Evolutionary conservation across 495 filamentous ascomycete species (phyloP), one percentile per base, ranked within the genome.

Genomic region (Penicillium cosmopolitanum): DNA sequence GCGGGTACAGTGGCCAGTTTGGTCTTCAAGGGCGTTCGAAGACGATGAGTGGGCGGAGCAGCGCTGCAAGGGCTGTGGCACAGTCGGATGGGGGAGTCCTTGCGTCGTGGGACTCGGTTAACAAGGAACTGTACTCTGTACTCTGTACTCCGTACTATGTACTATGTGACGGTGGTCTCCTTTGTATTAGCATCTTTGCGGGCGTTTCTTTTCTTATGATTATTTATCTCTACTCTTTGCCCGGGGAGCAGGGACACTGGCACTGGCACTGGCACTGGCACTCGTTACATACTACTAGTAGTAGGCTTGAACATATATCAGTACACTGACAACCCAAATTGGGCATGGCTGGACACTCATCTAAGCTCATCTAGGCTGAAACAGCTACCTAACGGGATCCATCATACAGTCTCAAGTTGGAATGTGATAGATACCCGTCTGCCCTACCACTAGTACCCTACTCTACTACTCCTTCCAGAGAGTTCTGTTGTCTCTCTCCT

Each of bases 1-100:
- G 95, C 93, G 12, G 94, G 93, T n/a, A 86, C 97, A 25, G 88
- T 97, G 31, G 95, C 94, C 25, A 91, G 90, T 35, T 81, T 97
- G 65, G 68, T 98, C 43, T 82, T 97, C 65, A 88, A 84, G 75
- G 87, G 90, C 35, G 67, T 84, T 54, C 78, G 81, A 69, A 85
- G 85, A 77, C 84, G 80, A 59, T 81, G 72, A 66, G 62, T 51
- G 23, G 23, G 28, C 28, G 8, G 28, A 6, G 28, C 28, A 31
- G 6, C 6, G 28, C 67, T 67, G 65, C 62, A 65, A 66, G 57
- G 62, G 62, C 53, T 63, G 55, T 60, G 60, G 57, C 60, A 62
- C 58, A 55, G 56, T 52, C 50, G 57, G 33, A 16, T 23, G 48
- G 34, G 31, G 33, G 16, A 35, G 51, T 63, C 56, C 40, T 61